phyloP scores from a whole-genome alignment of 2,329 filamentous ascomycete genomes.

The Drechslerella dactyloides region DNA sequence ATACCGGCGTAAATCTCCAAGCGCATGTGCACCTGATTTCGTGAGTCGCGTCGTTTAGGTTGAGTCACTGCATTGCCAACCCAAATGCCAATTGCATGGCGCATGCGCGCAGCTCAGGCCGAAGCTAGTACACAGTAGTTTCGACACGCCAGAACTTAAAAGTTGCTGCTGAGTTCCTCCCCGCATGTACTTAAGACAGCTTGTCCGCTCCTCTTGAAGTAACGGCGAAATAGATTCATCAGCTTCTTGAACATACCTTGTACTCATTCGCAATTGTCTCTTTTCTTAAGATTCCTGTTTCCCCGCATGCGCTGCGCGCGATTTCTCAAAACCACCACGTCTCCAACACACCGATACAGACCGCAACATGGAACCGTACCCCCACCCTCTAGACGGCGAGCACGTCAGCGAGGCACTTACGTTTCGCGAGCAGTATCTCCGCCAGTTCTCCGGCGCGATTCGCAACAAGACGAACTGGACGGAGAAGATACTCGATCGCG shows the following conservation, averaged over 20 bases:
- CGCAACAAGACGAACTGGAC: conserved; percentile 45
- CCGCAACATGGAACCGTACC: conserved; percentile 2
- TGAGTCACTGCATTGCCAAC: conserved; percentile 25
- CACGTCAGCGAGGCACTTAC: conserved; percentile 4
- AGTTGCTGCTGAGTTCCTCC: neutral
- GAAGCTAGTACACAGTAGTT: too few species aligned
- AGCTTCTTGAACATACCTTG: too few species aligned
- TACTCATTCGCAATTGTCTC: neutral
- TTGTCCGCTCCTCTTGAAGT: too few species aligned
- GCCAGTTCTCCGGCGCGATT: conserved; percentile 29
- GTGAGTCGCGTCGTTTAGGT: conserved; percentile 9
- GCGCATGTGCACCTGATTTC: conserved; percentile 31
- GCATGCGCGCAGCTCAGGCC: conserved; percentile 3
- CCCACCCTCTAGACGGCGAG: conserved; percentile 34
- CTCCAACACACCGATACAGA: neutral
- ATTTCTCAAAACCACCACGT: neutral
- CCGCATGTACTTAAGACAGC: neutral
- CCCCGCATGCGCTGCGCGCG: neutral
- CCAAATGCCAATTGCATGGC: conserved; percentile 3
- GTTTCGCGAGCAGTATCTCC: conserved; percentile 36
- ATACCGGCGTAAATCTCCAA: neutral
- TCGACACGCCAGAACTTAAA: too few species aligned
- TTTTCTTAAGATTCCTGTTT: neutral
- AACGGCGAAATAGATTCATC: too few species aligned
- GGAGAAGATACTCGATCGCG: conserved; percentile 38